Percentiles rank a stretch among this genome's conserved stretches.
These are phyloP conservation scores for Pseudotsuga menziesii DNA, from an alignment of 75 land plant genomes.

Conservation along the genomic window DNA sequence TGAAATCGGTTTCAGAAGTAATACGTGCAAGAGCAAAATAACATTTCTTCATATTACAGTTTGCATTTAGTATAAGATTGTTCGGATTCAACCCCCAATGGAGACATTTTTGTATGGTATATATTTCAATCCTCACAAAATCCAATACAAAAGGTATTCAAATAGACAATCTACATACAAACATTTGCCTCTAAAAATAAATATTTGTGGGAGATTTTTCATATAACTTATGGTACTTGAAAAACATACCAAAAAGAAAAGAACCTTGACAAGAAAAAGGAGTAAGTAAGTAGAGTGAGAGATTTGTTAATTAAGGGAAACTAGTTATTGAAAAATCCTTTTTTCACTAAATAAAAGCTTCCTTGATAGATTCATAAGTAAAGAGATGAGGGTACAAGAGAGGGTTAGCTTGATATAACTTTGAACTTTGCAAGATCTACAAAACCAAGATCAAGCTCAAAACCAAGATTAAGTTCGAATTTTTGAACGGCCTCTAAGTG, in stretches of 20 bases:
- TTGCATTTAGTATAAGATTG: slow-evolving; percentile 91
- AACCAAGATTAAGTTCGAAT: too few relatives aligned
- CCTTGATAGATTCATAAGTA: too few relatives aligned
- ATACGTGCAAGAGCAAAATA: slow-evolving; percentile 96
- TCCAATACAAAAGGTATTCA: slow-evolving; percentile 79
- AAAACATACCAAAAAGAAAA: not conserved
- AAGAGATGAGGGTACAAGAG: too few relatives aligned
- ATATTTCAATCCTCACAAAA: slow-evolving; percentile 82
- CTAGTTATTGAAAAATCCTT: too few relatives aligned
- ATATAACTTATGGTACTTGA: not conserved
- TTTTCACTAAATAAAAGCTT: too few relatives aligned
- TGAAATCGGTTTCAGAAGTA: slow-evolving; percentile 69
- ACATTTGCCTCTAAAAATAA: not conserved
- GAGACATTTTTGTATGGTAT: slow-evolving; percentile 84
- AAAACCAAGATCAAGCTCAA: too few relatives aligned
- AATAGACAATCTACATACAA: not conserved
- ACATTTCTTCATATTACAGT: slow-evolving; percentile 91
- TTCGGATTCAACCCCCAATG: slow-evolving; percentile 89
- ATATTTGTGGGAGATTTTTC: not conserved
- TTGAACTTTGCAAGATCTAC: too few relatives aligned
- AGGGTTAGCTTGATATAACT: too few relatives aligned
- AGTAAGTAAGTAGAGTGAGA: too few relatives aligned
- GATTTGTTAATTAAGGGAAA: too few relatives aligned
- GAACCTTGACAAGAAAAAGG: too few relatives aligned
- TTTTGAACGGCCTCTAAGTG: too few relatives aligned